Conservation (phyloP, 768 basidiomycete genomes). For the Harrya chromipes region DNA sequence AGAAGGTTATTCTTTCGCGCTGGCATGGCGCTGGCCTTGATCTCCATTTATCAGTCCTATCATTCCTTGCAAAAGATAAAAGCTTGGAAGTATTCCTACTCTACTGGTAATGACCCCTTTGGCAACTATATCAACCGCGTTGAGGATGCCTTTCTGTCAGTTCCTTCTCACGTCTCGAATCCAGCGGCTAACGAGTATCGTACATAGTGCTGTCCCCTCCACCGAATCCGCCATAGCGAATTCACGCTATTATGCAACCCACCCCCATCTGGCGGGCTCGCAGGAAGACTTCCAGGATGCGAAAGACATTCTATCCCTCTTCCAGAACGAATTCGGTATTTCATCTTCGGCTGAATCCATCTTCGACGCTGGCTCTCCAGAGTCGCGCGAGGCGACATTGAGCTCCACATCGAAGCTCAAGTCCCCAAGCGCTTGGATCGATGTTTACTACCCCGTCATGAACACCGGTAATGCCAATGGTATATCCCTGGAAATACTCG, state of each 20-base stretch:
- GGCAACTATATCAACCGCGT: slow-evolving; percentile 14
- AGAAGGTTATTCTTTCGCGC: slow-evolving; percentile 4
- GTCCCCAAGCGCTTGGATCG: slow-evolving; percentile 73
- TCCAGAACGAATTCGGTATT: slow-evolving; percentile 64
- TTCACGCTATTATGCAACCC: slow-evolving; percentile 58
- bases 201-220: slow-evolving; percentile 51
- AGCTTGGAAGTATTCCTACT: slow-evolving; percentile 9
- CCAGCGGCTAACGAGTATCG: neutral
- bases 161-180: neutral
- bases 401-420: slow-evolving; percentile 43
- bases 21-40: slow-evolving; percentile 3
- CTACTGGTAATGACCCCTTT: slow-evolving; percentile 1
- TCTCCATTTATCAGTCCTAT: slow-evolving; percentile 11
- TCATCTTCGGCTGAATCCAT: slow-evolving; percentile 44
- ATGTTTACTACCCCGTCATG: slow-evolving; percentile 84
- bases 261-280: slow-evolving; percentile 73
- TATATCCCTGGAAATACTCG: slow-evolving; percentile 64
- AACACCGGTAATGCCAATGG: slow-evolving; percentile 64
- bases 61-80: slow-evolving; percentile 3
- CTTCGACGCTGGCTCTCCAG: slow-evolving; percentile 64
- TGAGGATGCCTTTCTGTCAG: slow-evolving; percentile 38
- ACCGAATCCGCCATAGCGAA: slow-evolving; percentile 53
- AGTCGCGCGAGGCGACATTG: slow-evolving; percentile 68
- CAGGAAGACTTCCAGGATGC: slow-evolving; percentile 60
- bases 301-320: slow-evolving; percentile 59